phyloP scores from a whole-genome alignment of 139 green algal species.

The Diplosphaera chodatii region DNA sequence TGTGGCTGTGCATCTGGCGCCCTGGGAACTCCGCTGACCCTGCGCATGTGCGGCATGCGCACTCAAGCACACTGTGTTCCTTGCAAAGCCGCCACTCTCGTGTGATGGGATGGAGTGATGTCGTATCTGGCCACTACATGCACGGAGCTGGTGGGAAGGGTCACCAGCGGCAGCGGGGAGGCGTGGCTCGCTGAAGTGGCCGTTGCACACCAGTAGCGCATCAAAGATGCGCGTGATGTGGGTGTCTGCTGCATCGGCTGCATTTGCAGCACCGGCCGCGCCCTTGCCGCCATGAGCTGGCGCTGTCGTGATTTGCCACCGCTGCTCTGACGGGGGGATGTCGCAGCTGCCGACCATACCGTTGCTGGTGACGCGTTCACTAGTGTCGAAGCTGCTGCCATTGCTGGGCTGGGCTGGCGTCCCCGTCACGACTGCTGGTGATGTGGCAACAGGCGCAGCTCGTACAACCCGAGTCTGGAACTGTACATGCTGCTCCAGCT shows the following conservation, averaged over 20 bases:
- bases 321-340: neutral
- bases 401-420: too few relatives aligned
- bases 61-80: too few relatives aligned
- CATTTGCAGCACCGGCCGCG: neutral
- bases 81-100: too few relatives aligned
- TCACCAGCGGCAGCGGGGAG: conserved; percentile 17
- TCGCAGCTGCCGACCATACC: neutral
- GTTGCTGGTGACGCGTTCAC: too few relatives aligned
- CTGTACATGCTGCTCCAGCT: conserved; percentile 23
- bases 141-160: too few relatives aligned
- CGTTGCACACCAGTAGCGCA: conserved; percentile 68
- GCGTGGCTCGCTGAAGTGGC: conserved; percentile 58
- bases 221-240: conserved; percentile 40
- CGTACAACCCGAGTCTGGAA: conserved; percentile 27
- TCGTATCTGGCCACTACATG: too few relatives aligned
- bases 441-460: neutral
- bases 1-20: conserved; percentile 67
- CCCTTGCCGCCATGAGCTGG: too few relatives aligned
- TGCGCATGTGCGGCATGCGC: too few relatives aligned
- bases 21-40: conserved; percentile 27
- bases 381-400: too few relatives aligned
- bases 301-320: conserved; percentile 9
- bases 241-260: conserved; percentile 2
- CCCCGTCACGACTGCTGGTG: too few relatives aligned
- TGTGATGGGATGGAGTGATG: too few relatives aligned